Conservation (phyloP, 805 yeast genomes). For the Blastobotrys parvus region DNA sequence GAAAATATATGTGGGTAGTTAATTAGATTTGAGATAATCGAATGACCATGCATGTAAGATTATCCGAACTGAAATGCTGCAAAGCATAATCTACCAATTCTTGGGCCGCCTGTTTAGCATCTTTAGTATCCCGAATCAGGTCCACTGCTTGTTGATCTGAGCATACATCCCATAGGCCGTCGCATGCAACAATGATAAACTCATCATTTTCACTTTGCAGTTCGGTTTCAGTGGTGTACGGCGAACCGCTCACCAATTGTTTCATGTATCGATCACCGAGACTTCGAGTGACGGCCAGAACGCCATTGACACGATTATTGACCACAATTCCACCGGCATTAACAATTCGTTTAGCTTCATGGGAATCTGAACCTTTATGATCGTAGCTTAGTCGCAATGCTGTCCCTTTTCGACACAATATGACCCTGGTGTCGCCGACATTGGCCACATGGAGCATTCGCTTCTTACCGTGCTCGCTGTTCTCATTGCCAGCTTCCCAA, state of each 20-base stretch:
- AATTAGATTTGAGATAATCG: slow-evolving; percentile 14
- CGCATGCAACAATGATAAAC: slow-evolving; percentile 85
- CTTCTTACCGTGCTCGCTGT: slow-evolving; percentile 18
- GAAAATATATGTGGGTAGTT: not conserved
- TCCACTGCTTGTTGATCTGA: slow-evolving; percentile 79
- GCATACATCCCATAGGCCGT: slow-evolving; percentile 94
- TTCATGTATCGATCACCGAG: slow-evolving; percentile 89
- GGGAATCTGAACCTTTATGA: slow-evolving; percentile 77
- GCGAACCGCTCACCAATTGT: slow-evolving; percentile 75
- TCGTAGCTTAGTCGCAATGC: slow-evolving; percentile 81
- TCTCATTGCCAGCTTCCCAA: slow-evolving; percentile 48
- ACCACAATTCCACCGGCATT: slow-evolving; percentile 77
- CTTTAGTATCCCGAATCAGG: slow-evolving; percentile 43
- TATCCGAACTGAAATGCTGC: slow-evolving; percentile 73
- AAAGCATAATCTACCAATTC: slow-evolving; percentile 64
- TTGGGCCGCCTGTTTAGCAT: slow-evolving; percentile 61
- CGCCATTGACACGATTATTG: slow-evolving; percentile 89
- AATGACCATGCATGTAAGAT: slow-evolving; percentile 87
- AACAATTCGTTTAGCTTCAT: slow-evolving; percentile 67
- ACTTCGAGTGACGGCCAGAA: slow-evolving; percentile 88
- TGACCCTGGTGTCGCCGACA: slow-evolving; percentile 90
- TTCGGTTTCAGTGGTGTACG: slow-evolving; percentile 80
- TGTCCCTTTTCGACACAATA: slow-evolving; percentile 59
- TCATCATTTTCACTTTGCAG: slow-evolving; percentile 46
- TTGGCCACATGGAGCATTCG: slow-evolving; percentile 86